Evolutionary conservation across 805 yeast species (phyloP), one percentile per base, ranked within the genome.

Genomic region (Pichia rugopelliculosa): DNA sequence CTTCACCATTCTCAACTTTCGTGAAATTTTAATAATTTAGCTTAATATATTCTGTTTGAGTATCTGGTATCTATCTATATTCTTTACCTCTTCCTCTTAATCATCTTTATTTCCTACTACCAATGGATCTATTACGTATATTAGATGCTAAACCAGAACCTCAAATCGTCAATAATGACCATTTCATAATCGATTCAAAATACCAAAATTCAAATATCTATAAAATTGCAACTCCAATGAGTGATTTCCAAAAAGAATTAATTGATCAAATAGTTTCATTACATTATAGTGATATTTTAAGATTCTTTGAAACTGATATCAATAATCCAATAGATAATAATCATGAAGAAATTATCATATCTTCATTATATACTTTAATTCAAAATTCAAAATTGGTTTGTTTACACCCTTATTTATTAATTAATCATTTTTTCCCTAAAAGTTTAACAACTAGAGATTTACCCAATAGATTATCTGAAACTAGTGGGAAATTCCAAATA

Each of bases 191-290:
- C 5, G 61, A 59, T 37, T 64, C 54, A 15, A 48, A 36, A 9
- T 64, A 65, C 46, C 73, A 73, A 50, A 58, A 56, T 4, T 68
- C 74, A 11, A 74, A 88, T 12, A 95, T 84, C 53, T 88, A 87
- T 61, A 76, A 80, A 62, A 68, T 89, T 24, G 85, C 95, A 1
- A 82, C 91, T 7, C 90, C 96, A 3, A 78, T 89, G 80, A 78
- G 83, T 46, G 87, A 84, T 52, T 86, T 86, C 55, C 98, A 91
- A 61, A 84, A 82, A 58, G 93, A 89, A 58, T 72, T 91, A 45
- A 87, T 90, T 11, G 96, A 91, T 64, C 96, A 89, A 61, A 89
- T 93, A 26, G 86, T 91, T 12, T 86, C 96, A 1, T 70, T 89
- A 37, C 98, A 91, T 65, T 91, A 90, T 61, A 80, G 91, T 30